Conservation (phyloP, 257 asterid species). For the Thymus quinquecostatus region DNA sequence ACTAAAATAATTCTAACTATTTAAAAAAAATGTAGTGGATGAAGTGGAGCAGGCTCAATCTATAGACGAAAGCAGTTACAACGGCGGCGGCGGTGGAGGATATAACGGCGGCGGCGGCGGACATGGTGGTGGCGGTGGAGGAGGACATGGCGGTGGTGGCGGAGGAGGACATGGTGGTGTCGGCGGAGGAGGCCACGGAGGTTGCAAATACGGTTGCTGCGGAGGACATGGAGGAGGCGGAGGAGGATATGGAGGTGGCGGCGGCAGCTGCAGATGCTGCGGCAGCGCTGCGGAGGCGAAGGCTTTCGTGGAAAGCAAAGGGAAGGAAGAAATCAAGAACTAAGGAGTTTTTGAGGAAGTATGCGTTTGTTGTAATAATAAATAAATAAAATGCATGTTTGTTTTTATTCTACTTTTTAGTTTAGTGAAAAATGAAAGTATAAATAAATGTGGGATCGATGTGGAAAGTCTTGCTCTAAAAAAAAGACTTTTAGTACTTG, state of each 20-base stretch:
- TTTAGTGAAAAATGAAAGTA: neutral
- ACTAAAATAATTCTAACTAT: no score
- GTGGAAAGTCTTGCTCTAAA: no score
- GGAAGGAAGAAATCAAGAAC: constrained; percentile 8
- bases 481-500: no score
- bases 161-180: neutral
- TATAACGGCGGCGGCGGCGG: neutral
- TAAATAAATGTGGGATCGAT: neutral
- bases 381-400: no score
- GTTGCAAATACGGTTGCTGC: neutral
- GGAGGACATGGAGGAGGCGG: constrained; percentile 1
- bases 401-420: neutral
- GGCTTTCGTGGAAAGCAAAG: constrained; percentile 23
- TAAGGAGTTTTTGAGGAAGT: neutral
- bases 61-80: neutral
- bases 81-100: neutral
- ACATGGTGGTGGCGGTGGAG: constrained; percentile 1
- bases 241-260: neutral
- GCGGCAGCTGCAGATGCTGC: neutral
- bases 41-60: constrained; percentile 1
- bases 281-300: constrained; percentile 21
- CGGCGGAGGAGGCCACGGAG: neutral
- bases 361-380: neutral
- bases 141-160: neutral
- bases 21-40: constrained; percentile 17